Evolutionary conservation across 352 stramenopile genomes (phyloP), one percentile per base, ranked within the genome.

Genomic region (Achlya hypogyna): DNA sequence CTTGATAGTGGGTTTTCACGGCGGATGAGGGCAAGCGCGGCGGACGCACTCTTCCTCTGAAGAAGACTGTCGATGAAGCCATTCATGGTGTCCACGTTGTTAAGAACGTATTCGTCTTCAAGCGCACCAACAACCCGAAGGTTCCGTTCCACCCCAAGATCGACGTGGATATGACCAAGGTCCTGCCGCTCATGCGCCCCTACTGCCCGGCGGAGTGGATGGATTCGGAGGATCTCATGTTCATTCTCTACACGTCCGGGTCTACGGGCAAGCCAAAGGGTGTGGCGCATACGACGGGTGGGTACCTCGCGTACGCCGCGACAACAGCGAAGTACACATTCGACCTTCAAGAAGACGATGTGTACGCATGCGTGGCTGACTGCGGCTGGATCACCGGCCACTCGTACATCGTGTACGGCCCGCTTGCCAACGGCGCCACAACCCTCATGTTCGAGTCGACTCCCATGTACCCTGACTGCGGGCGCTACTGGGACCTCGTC

Each of bases 401-500:
- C 79, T 96, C 84, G 58, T 97, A 96, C 75, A 98, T 98, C 69
- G 82, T 99, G 6, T 98, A 99, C 75, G 97, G 96, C 9, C 95
- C 96, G 4, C 76, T 99, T 5, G 77, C 92, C 47, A 98, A 98
- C 71, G 97, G 97, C 43, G 82, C 83, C n/a, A 99, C 96, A 4
- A 99, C 96, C 2, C 82, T 99, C 63, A 97, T 99, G 88, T 99
- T 99, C 73, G 97, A 99, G 77, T 94, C 78, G 28, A 98, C 96
- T 8, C 97, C 97, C 0, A 91, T 98, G 75, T 99, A 99, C 78
- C 97, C 97, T 20, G 79, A 98, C 74, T 76, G 80, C 54, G 90
- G 88, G 23, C 87, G 96, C 38, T 99, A 98, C 82, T 99, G 96
- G 96, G 93, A 98, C 65, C 80, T 98, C 67, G 86, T 99, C 23